phyloP scores from a whole-genome alignment of 2,329 filamentous ascomycete species.

The Fusarium hainanense region DNA sequence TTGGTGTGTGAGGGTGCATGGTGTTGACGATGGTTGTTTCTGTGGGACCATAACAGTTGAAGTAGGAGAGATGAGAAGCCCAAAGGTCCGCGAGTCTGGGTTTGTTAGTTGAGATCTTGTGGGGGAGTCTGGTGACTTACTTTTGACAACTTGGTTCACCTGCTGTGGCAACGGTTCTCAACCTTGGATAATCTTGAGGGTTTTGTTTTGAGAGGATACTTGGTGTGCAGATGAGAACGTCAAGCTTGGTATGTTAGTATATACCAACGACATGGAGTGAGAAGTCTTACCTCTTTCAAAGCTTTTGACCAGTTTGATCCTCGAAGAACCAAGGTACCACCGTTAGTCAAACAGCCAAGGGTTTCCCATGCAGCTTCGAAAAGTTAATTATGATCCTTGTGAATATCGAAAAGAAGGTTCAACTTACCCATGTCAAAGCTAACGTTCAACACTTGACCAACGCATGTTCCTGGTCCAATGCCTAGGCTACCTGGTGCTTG shows the following conservation, averaged over 20 bases:
- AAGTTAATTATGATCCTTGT: background rate
- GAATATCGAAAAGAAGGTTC: background rate
- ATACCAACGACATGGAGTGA: rapidly evolving
- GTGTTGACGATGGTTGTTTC: slow-evolving; percentile 71
- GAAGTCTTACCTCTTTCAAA: slow-evolving; percentile 54
- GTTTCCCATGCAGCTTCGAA: slow-evolving; percentile 68
- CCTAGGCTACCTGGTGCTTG: slow-evolving; percentile 62
- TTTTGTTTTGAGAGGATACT: slow-evolving; percentile 64
- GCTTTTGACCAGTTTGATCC: slow-evolving; percentile 61
- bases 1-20: slow-evolving; percentile 52
- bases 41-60: slow-evolving; percentile 69
- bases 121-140: slow-evolving; percentile 43
- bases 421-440: slow-evolving; percentile 70
- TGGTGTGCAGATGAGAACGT: slow-evolving; percentile 66
- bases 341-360: slow-evolving; percentile 65
- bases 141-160: slow-evolving; percentile 62
- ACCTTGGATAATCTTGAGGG: slow-evolving; percentile 59
- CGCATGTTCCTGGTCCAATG: slow-evolving; percentile 61
- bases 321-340: slow-evolving; percentile 64
- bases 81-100: slow-evolving; percentile 62
- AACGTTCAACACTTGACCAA: slow-evolving; percentile 67
- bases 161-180: slow-evolving; percentile 64
- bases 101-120: background rate
- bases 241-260: slow-evolving; percentile 51
- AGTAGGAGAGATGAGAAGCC: slow-evolving; percentile 60